phyloP scores from a whole-genome alignment of 108 stramenopile genomes.

The Skeletonema grethae region DNA sequence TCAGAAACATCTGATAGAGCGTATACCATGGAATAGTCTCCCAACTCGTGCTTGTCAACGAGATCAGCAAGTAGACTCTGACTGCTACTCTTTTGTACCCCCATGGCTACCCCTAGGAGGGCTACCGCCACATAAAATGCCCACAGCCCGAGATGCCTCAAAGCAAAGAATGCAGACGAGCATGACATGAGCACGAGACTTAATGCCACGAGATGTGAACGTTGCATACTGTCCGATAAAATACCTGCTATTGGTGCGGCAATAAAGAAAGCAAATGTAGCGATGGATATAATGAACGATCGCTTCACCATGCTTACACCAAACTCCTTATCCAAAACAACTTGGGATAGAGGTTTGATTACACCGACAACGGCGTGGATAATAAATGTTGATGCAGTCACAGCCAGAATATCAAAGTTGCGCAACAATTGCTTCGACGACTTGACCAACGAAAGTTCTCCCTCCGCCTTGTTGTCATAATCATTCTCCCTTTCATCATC shows the following conservation, averaged over 20 bases:
- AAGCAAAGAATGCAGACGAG: conserved; percentile 29
- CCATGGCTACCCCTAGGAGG: conserved; percentile 28
- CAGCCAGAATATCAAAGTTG: conserved; percentile 32
- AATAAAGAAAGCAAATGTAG: conserved; percentile 36
- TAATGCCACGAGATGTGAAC: conserved; percentile 20
- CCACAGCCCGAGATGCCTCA: conserved; percentile 27
- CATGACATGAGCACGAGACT: conserved; percentile 29
- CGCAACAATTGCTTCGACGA: conserved; percentile 21
- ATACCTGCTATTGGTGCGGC: conserved; percentile 22
- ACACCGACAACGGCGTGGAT: conserved; percentile 40
- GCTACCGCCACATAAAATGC: conserved; percentile 30
- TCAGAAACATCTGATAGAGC: conserved; percentile 40
- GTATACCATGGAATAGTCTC: conserved; percentile 42
- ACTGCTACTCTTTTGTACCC: conserved; percentile 23
- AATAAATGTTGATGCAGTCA: conserved; percentile 22
- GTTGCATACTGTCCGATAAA: conserved; percentile 21
- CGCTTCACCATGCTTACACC: conserved; percentile 36
- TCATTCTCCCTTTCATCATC: no score
- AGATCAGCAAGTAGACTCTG: conserved; percentile 38
- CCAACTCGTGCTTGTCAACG: conserved; percentile 19
- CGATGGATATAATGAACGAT: conserved; percentile 41
- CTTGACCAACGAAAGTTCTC: neutral
- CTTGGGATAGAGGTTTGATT: conserved; percentile 40
- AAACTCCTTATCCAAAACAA: conserved; percentile 39
- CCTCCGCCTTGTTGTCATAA: neutral